Conservation (phyloP, 1,139 yeast genomes). For the Kodamaea plutei region DNA sequence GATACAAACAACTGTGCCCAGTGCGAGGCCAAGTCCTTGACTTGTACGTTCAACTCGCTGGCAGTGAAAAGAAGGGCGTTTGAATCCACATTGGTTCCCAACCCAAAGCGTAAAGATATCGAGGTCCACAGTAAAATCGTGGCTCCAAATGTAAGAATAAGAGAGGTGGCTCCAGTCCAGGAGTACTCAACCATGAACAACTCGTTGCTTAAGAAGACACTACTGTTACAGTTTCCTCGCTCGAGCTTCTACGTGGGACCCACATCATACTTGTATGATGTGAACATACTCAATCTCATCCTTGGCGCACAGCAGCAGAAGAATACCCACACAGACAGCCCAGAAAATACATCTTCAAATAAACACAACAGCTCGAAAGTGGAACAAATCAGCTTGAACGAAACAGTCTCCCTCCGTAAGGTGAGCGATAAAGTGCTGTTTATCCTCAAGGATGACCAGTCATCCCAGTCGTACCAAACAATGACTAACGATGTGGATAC, state of each 20-base stretch:
- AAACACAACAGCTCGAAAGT: constrained; percentile 15
- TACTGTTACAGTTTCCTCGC: constrained; percentile 62
- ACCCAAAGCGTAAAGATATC: constrained; percentile 10
- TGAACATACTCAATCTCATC: constrained; percentile 52
- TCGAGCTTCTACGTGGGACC: constrained; percentile 76
- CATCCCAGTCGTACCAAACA: constrained; percentile 55
- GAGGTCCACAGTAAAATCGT: constrained; percentile 16
- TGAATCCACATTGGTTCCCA: constrained; percentile 13
- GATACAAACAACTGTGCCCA: constrained; percentile 58
- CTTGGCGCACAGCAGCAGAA: constrained; percentile 28
- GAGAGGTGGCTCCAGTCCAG: constrained; percentile 52
- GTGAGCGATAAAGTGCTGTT: constrained; percentile 66
- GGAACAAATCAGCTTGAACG: constrained; percentile 62
- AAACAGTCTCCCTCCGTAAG: constrained; percentile 57
- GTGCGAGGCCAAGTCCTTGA: constrained; percentile 64
- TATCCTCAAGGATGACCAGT: constrained; percentile 66
- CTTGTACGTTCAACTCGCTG: constrained; percentile 50
- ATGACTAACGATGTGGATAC: constrained; percentile 69
- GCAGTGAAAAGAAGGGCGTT: constrained; percentile 30
- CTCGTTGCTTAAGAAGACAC: constrained; percentile 40
- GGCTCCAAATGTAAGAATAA: constrained; percentile 51
- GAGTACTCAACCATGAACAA: constrained; percentile 53
- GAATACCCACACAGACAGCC: constrained; percentile 3
- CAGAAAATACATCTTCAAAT: constrained; percentile 12
- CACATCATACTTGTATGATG: constrained; percentile 62